phyloP scores from a whole-genome alignment of 345 rosid species.

The Citropsis articulata region DNA sequence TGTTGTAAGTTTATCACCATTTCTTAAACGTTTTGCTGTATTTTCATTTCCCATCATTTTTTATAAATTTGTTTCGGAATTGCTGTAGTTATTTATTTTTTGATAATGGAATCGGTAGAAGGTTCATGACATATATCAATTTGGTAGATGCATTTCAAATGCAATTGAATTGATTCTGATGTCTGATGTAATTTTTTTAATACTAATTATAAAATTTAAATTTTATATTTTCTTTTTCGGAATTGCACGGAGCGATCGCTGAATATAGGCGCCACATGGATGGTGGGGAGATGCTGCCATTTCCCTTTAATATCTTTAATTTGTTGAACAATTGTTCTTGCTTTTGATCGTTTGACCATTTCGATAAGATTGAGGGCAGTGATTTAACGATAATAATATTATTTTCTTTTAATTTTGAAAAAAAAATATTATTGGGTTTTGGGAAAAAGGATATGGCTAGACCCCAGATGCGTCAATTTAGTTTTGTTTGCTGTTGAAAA shows the following conservation, averaged over 20 bases:
- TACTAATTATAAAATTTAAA: background rate
- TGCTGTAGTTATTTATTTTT: background rate
- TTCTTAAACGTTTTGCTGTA: slow-evolving; percentile 2
- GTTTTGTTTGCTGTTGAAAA: slow-evolving; percentile 11
- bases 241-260: slow-evolving; percentile 1
- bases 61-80: background rate
- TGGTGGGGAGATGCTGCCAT: background rate
- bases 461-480: slow-evolving; percentile 1
- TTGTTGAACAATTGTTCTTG: slow-evolving; percentile 13
- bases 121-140: background rate
- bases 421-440: background rate
- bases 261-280: background rate
- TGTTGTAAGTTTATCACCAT: slow-evolving; percentile 20
- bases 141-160: background rate
- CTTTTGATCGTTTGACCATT: slow-evolving; percentile 10
- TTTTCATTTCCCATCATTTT: background rate
- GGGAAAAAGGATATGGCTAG: slow-evolving; percentile 20
- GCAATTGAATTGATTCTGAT: background rate
- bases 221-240: background rate
- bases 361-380: background rate
- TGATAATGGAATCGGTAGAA: background rate
- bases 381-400: background rate
- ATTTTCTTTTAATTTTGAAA: background rate
- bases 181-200: background rate
- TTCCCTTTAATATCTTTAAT: background rate